phyloP scores from a whole-genome alignment of 345 rosid genomes.

The Rubroshorea leprosula region DNA sequence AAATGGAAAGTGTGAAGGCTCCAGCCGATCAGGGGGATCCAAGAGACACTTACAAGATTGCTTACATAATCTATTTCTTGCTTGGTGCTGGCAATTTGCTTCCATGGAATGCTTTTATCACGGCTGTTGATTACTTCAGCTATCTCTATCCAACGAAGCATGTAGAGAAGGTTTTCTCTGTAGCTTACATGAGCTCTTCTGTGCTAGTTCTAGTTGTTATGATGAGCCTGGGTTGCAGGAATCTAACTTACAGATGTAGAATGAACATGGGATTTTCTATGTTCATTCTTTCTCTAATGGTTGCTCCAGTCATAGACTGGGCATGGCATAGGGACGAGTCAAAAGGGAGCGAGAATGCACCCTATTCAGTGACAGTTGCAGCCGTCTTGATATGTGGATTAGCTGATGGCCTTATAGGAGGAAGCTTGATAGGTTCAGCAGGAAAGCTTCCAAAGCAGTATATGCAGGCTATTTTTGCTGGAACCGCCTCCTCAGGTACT shows the following conservation, averaged over 20 bases:
- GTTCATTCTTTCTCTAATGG: conserved; percentile 69
- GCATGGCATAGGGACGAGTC: conserved; percentile 24
- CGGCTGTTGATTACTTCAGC: conserved; percentile 80
- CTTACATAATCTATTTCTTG: conserved; percentile 77
- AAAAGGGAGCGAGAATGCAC: conserved; percentile 24
- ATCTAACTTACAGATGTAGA: conserved; percentile 46
- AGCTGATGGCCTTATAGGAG: conserved; percentile 86
- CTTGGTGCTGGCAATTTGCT: conserved; percentile 91
- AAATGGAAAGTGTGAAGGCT: conserved; percentile 42
- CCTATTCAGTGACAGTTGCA: conserved; percentile 46
- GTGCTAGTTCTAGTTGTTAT: conserved; percentile 52
- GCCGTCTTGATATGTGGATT: conserved; percentile 72
- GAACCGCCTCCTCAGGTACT: conserved; percentile 89
- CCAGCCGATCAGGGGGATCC: conserved; percentile 31
- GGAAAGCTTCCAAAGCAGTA: conserved; percentile 83
- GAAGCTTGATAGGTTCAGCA: conserved; percentile 80
- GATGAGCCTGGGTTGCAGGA: conserved; percentile 49
- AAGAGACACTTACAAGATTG: conserved; percentile 59
- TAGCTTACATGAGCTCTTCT: conserved; percentile 84
- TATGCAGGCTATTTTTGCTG: conserved; percentile 95
- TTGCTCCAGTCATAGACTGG: conserved; percentile 65
- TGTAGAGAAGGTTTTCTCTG: conserved; percentile 79
- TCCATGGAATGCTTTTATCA: conserved; percentile 95
- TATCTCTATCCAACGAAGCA: conserved; percentile 62
- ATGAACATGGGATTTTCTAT: conserved; percentile 78